phyloP scores from a whole-genome alignment of 148 eudicot species.

The Pouteria glomerata region DNA sequence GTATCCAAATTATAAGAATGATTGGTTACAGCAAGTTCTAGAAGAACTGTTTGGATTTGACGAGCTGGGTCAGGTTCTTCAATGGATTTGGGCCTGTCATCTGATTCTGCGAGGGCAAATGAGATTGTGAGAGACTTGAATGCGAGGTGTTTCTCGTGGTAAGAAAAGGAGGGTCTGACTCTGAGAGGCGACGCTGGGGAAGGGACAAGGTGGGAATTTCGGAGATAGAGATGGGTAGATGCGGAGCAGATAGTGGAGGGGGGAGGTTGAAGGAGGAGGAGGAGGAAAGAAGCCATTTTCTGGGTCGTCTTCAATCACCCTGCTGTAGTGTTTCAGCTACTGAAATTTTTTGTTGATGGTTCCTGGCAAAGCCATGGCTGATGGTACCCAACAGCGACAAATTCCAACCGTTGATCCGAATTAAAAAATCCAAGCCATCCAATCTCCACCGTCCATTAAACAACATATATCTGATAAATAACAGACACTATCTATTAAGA shows the following conservation, averaged over 20 bases:
- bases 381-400: too few species aligned
- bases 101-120: slow-evolving; percentile 68
- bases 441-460: too few species aligned
- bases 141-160: slow-evolving; percentile 14
- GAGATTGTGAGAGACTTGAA: slow-evolving; percentile 24
- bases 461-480: too few species aligned
- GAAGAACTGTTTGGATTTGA: slow-evolving; percentile 53
- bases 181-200: slow-evolving; percentile 13
- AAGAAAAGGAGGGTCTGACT: slow-evolving; percentile 15
- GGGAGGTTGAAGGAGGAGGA: slow-evolving; percentile 22
- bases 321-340: background rate
- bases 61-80: slow-evolving; percentile 37
- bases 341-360: background rate
- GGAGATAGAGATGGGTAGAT: slow-evolving; percentile 16
- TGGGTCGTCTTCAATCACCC: background rate
- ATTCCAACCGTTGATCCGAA: too few species aligned
- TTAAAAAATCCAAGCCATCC: too few species aligned
- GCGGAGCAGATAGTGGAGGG: slow-evolving; percentile 22
- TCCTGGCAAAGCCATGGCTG: too few species aligned
- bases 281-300: slow-evolving; percentile 21
- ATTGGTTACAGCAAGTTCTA: slow-evolving; percentile 48
- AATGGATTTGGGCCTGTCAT: slow-evolving; percentile 54
- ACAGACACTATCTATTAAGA: too few species aligned
- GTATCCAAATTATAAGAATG: background rate
- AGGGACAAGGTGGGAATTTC: slow-evolving; percentile 23